Evolutionary conservation across 306 rosid species (phyloP).

Genomic region (Castanospermum australe): DNA sequence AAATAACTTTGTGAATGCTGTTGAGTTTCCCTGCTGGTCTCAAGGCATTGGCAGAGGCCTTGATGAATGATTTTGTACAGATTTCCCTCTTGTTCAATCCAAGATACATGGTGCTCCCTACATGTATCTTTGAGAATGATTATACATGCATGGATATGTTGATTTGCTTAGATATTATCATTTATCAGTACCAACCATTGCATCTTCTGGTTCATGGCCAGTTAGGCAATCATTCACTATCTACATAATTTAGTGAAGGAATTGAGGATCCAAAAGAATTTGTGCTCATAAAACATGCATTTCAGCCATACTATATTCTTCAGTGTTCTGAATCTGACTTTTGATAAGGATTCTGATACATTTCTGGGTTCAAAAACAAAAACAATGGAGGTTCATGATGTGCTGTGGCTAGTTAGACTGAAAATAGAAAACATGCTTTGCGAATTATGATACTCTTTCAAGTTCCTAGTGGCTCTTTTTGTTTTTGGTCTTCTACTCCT

Average conservation of each 20-base stretch:
- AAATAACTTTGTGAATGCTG: background rate
- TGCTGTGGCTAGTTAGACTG: too few species aligned
- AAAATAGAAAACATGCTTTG: too few species aligned
- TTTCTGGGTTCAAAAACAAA: background rate
- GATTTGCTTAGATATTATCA: background rate
- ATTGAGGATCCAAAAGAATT: background rate
- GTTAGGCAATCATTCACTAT: background rate
- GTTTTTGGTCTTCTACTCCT: too few species aligned
- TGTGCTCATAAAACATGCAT: background rate
- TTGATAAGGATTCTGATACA: background rate
- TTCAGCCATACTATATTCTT: background rate
- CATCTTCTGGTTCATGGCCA: background rate
- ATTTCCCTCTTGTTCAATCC: background rate
- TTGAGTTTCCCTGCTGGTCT: background rate
- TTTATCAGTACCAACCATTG: background rate
- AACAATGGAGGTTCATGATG: too few species aligned
- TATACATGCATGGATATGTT: background rate
- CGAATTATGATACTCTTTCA: too few species aligned
- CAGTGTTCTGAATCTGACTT: background rate
- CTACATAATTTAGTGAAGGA: background rate
- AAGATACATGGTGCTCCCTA: background rate
- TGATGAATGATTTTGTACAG: conserved; percentile 4
- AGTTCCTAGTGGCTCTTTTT: too few species aligned
- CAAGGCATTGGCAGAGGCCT: background rate
- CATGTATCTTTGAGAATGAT: background rate